These are phyloP conservation scores for Sporothrix euskadiensis DNA, from an alignment of 2,329 filamentous ascomycete species.

Conservation along the genomic window DNA sequence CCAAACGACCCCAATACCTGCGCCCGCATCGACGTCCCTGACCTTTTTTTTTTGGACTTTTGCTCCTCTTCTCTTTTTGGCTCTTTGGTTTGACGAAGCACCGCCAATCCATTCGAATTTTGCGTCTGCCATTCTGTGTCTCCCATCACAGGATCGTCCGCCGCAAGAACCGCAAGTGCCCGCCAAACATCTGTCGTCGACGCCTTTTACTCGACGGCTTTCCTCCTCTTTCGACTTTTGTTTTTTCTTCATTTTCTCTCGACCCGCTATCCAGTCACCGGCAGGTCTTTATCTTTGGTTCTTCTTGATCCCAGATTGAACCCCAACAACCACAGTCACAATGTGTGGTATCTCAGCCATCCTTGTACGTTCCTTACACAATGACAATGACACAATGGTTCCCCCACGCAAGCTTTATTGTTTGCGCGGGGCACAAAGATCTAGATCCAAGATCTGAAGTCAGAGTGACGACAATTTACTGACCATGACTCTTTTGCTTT, in stretches of 20 bases:
- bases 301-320: background rate
- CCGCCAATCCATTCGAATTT: slow-evolving; percentile 14
- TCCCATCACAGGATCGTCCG: slow-evolving; percentile 11
- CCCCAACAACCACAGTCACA: background rate
- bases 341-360: slow-evolving; percentile 32
- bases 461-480: background rate
- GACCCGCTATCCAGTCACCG: background rate
- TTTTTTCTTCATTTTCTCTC: background rate
- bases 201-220: slow-evolving; percentile 6
- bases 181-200: background rate
- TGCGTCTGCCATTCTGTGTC: slow-evolving; percentile 18
- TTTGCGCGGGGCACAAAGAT: background rate
- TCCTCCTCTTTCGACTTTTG: background rate
- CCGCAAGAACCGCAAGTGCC: slow-evolving; percentile 11
- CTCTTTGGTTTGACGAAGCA: slow-evolving; percentile 2
- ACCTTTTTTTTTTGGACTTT: slow-evolving; percentile 15
- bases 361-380: slow-evolving; percentile 21
- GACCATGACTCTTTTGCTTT: background rate
- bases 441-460: background rate
- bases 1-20: slow-evolving; percentile 17
- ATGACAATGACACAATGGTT: background rate
- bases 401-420: background rate
- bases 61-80: background rate
- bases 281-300: background rate
- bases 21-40: slow-evolving; percentile 10